Evolutionary conservation across 805 yeast species (phyloP), one percentile per base, ranked within the genome.

Genomic region (Brettanomyces custersianus): DNA sequence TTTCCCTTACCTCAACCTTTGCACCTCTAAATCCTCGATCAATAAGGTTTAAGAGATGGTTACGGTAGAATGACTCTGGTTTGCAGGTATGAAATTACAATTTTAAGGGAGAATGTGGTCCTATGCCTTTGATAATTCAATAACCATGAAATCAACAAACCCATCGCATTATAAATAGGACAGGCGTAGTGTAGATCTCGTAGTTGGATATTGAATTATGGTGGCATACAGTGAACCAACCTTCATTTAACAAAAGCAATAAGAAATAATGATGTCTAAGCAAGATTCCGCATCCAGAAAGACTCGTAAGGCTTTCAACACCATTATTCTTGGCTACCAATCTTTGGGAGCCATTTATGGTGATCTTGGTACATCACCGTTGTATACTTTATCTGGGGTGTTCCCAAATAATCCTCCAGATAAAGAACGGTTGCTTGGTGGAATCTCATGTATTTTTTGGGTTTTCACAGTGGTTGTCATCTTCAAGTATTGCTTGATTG

Each of bases 261-360:
- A 3, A 12, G 15, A 25, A 25, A 25, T 25, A 12, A 3, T 8
- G 15, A 25, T 22, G 25, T 22, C 25, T 22, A 22, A 22, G 25
- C 9, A 27, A 27, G n/a, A 8, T 13, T 22, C 28, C 6, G 6
- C 28, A 7, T n/a, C n/a, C n/a, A 32, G 19, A 13, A 32, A 17
- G 22, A 15, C 11, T 11, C 24, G 20, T 23, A 26, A 20, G 10
- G 31, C 17, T 12, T 13, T 33, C 5, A 11, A n/a, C 5, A 33
- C 36, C 5, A 8, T 33, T 6, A 18, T 26, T 11, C 31, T 33
- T 5, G 20, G 31, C 12, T 48, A 34, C 28, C 41, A 40, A 13
- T 66, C 74, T 4, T 56, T 75, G 27, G 82, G 82, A 17, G 74
- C 76, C n/a, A 72, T 74, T 28, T 75, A 74, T 48, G 80, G 82